A percentile compares a stretch with the other conserved stretches of the same genome.
Evolutionary conservation across 2,329 filamentous ascomycete genomes (phyloP).

Genomic region (Talaromyces sp.): DNA sequence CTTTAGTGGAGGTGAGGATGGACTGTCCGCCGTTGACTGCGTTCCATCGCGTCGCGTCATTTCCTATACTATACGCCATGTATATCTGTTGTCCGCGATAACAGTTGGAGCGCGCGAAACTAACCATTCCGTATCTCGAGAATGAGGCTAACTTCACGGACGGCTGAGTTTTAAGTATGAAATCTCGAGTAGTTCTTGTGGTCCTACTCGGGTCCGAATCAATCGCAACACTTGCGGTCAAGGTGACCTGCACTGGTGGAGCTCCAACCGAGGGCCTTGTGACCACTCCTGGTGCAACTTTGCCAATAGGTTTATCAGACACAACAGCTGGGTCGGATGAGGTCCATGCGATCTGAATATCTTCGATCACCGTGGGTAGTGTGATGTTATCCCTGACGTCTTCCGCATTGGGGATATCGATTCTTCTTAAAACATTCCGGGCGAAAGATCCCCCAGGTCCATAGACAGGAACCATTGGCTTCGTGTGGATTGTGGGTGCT

Average conservation of each 20-base stretch:
- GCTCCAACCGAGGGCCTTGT: neutral
- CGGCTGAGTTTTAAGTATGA: neutral
- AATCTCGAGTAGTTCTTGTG: neutral
- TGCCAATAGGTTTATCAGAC: neutral
- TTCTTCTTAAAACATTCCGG: neutral
- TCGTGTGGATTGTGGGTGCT: neutral
- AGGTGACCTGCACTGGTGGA: neutral
- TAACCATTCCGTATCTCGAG: neutral
- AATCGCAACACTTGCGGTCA: neutral
- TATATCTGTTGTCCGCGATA: neutral
- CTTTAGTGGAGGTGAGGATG: neutral
- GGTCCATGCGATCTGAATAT: neutral
- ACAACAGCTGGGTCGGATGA: neutral
- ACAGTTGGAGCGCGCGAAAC: slow-evolving; percentile 1
- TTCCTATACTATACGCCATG: neutral
- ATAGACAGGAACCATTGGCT: neutral
- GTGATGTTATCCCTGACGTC: slow-evolving; percentile 2
- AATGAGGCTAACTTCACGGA: neutral
- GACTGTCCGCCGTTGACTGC: neutral
- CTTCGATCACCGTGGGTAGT: neutral
- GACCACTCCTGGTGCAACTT: neutral
- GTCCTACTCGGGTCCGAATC: neutral
- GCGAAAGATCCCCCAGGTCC: neutral
- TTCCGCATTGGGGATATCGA: neutral
- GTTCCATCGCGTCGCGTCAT: neutral